A percentile compares a stretch with the other conserved stretches of the same genome.
These are phyloP conservation scores for Fusarium setosum DNA, from an alignment of 2,329 filamentous ascomycete genomes.

Conservation along the genomic window DNA sequence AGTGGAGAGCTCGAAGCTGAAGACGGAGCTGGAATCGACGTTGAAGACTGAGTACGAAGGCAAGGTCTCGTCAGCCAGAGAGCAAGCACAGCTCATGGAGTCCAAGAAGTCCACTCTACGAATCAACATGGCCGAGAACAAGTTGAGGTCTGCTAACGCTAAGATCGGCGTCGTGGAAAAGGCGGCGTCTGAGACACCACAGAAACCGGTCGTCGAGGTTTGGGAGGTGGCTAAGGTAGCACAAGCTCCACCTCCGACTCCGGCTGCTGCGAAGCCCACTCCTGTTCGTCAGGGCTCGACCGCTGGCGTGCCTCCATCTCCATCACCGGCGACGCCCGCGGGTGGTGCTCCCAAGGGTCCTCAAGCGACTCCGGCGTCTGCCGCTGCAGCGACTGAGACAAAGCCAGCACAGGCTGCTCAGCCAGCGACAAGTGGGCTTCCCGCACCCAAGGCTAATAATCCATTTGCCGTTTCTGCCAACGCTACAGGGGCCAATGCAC, in stretches of 20 bases:
- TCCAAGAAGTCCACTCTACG: slow-evolving; percentile 80
- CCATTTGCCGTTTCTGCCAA: slow-evolving; percentile 46
- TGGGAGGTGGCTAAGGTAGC: slow-evolving; percentile 80
- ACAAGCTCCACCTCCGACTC: slow-evolving; percentile 44
- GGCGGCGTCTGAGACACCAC: slow-evolving; percentile 86
- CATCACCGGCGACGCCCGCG: slow-evolving; percentile 37
- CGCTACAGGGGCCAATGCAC: slow-evolving; percentile 17
- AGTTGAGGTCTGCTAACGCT: slow-evolving; percentile 70
- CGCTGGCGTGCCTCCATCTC: slow-evolving; percentile 36
- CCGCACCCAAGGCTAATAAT: slow-evolving; percentile 42
- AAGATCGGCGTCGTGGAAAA: slow-evolving; percentile 84
- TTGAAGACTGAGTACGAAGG: slow-evolving; percentile 66
- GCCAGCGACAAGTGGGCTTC: slow-evolving; percentile 34
- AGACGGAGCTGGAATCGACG: slow-evolving; percentile 60
- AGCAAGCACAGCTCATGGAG: slow-evolving; percentile 77
- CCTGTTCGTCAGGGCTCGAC: slow-evolving; percentile 38
- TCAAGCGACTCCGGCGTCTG: slow-evolving; percentile 21
- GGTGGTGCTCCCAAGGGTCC: slow-evolving; percentile 16
- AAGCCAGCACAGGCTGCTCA: slow-evolving; percentile 30
- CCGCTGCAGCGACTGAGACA: slow-evolving; percentile 26
- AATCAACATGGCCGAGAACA: slow-evolving; percentile 83
- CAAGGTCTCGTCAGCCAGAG: slow-evolving; percentile 64
- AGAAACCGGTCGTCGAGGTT: slow-evolving; percentile 85
- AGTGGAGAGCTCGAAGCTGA: slow-evolving; percentile 70
- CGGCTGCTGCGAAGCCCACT: slow-evolving; percentile 37